These are phyloP conservation scores for Xerocomellus chrysenteron DNA, from an alignment of 768 basidiomycete genomes.

Conservation along the genomic window DNA sequence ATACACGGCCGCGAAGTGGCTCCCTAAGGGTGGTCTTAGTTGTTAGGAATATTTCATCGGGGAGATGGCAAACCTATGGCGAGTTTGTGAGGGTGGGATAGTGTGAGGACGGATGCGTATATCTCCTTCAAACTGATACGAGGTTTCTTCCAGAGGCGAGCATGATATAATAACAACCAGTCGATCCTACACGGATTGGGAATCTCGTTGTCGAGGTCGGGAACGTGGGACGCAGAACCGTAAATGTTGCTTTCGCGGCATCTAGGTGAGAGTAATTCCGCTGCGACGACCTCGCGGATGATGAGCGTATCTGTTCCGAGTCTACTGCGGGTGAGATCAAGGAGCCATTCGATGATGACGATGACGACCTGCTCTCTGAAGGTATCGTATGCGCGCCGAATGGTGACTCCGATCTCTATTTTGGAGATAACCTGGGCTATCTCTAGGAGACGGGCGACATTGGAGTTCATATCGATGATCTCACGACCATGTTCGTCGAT, in stretches of 20 bases:
- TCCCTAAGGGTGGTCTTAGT: conserved; percentile 47
- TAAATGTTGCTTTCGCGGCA: conserved; percentile 49
- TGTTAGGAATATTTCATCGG: background rate
- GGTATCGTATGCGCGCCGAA: conserved; percentile 83
- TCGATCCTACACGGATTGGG: conserved; percentile 64
- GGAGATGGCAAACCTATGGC: conserved; percentile 58
- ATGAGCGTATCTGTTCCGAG: conserved; percentile 65
- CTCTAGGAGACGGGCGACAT: conserved; percentile 58
- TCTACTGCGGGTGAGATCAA: conserved; percentile 74
- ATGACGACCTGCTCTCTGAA: conserved; percentile 84
- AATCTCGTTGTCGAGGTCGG: conserved; percentile 40
- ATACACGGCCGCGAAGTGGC: conserved; percentile 84
- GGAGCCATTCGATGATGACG: conserved; percentile 83
- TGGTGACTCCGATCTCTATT: conserved; percentile 89
- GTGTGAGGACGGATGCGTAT: conserved; percentile 69
- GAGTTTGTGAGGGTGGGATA: conserved; percentile 73
- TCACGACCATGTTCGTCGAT: conserved; percentile 83
- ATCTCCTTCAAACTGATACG: conserved; percentile 79
- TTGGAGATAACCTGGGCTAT: conserved; percentile 77
- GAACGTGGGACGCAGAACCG: conserved; percentile 36
- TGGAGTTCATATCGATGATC: conserved; percentile 72
- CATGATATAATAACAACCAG: conserved; percentile 77
- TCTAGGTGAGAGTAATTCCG: conserved; percentile 64
- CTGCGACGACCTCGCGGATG: conserved; percentile 70
- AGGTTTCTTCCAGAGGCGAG: conserved; percentile 82